Evolutionary conservation across 2,329 filamentous ascomycete species (phyloP).

Genomic region (Fragosphaeria purpurea): DNA sequence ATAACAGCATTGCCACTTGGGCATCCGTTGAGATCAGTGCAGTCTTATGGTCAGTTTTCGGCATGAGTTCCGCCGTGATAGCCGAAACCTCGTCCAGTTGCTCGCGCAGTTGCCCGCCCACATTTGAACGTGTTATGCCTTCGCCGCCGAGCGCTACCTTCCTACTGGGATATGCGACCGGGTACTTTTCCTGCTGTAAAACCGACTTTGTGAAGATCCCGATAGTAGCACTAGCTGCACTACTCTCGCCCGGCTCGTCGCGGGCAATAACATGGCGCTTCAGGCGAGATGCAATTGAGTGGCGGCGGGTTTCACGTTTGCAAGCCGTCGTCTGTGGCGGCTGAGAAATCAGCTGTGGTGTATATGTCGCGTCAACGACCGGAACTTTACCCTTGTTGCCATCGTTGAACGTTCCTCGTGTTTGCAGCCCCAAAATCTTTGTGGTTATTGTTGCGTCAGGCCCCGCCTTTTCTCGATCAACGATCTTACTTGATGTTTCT

Average conservation of each 20-base stretch:
- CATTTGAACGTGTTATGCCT: no score
- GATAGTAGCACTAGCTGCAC: slow-evolving; percentile 17
- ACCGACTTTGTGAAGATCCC: neutral
- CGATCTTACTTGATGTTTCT: no score
- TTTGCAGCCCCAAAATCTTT: no score
- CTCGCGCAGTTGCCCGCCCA: no score
- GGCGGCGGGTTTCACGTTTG: slow-evolving; percentile 15
- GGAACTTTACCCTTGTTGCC: slow-evolving; percentile 1
- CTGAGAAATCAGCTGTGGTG: neutral
- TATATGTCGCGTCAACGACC: neutral
- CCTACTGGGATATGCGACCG: neutral
- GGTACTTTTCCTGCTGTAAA: no score
- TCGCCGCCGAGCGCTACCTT: slow-evolving; percentile 7
- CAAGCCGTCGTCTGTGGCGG: neutral
- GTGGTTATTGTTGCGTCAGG: no score
- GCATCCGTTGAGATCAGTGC: slow-evolving; percentile 6
- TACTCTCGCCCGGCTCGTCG: slow-evolving; percentile 30
- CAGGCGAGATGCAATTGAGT: slow-evolving; percentile 22
- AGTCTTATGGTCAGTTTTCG: slow-evolving; percentile 4
- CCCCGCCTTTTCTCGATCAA: no score
- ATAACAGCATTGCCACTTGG: slow-evolving; percentile 5
- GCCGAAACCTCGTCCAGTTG: no score
- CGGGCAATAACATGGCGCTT: slow-evolving; percentile 23
- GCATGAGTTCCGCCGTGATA: no score
- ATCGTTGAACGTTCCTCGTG: neutral